Conservation (phyloP, 139 green algal genomes). For the Chlorella sp. region DNA sequence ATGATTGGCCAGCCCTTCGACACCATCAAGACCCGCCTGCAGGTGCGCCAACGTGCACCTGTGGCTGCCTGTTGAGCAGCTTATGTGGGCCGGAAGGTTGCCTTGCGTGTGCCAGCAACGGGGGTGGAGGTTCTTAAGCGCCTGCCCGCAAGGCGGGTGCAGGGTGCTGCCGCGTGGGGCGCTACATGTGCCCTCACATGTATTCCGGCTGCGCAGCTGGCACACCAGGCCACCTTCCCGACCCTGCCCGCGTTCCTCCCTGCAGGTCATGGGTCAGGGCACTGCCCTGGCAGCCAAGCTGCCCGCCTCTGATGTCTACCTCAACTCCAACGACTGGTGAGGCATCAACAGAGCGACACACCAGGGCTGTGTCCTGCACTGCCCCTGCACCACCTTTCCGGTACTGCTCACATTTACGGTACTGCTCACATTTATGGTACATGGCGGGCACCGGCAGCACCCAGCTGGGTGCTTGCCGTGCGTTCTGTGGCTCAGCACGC, state of each 20-base stretch:
- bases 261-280: slow-evolving; percentile 9
- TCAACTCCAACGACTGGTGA: slow-evolving; percentile 27
- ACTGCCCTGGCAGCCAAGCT: slow-evolving; percentile 2
- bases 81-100: neutral
- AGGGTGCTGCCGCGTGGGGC: neutral
- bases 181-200: neutral
- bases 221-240: neutral
- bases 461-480: no score
- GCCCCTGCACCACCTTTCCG: neutral
- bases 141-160: neutral
- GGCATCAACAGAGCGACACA: neutral
- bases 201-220: neutral
- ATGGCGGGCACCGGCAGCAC: no score
- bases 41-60: neutral
- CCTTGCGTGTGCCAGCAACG: no score
- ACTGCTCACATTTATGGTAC: no score
- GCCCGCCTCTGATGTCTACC: slow-evolving; percentile 17
- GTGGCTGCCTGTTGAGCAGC: neutral
- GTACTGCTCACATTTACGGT: no score
- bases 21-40: slow-evolving; percentile 23
- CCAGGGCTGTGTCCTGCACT: neutral
- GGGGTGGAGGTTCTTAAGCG: no score
- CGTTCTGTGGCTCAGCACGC: no score
- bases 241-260: neutral
- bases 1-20: slow-evolving; percentile 21